Evolutionary conservation across 1,284 basidiomycete species (phyloP), one percentile per base, ranked within the genome.

Genomic region (Ustilago nuda): DNA sequence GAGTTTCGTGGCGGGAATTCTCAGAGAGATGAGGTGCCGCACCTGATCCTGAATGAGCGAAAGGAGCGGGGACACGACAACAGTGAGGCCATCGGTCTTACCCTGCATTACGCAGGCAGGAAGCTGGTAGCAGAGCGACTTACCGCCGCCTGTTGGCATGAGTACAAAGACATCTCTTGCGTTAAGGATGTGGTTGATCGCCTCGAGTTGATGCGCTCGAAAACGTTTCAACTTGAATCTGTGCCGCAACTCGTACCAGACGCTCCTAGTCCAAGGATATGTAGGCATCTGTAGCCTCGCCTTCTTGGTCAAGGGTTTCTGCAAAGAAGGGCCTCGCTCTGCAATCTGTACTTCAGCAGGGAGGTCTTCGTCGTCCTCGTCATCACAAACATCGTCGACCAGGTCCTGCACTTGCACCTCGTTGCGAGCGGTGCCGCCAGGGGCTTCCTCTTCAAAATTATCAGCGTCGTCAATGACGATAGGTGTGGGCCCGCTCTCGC

Each of bases 111-210:
- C 92, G 23, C 97, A 89, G 1, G 95, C 95, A 0, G 96, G 96
- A 0, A 98, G 89, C 66, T 82, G 80, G 79, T 91, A 90, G 46
- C 87, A 89, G 30, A 89, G 76, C 84, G 88, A 88, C 87, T 98
- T 98, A 0, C 95, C 96, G 7, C 95, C 96, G 33, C 96, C 96
- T 0, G 96, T 99, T 0, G 97, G 96, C 91, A 98, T 96, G 7
- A 99, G 89, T 19, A 98, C 93, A 78, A 98, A 95, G 13, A 95
- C 94, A 82, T 99, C 95, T 55, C 89, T 89, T 3, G 92, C 94
- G 0, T 89, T 88, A 85, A 99, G 88, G 0, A 93, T 92, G 3
- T 92, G 92, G 56, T 91, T 90, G 79, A 98, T 93, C 0, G 93
- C 94, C 81, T 94, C 92, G 43, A 94, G 89, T 85, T 98, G 97